phyloP scores from a whole-genome alignment of 495 filamentous ascomycete genomes.

The Penicillium mononematosum region DNA sequence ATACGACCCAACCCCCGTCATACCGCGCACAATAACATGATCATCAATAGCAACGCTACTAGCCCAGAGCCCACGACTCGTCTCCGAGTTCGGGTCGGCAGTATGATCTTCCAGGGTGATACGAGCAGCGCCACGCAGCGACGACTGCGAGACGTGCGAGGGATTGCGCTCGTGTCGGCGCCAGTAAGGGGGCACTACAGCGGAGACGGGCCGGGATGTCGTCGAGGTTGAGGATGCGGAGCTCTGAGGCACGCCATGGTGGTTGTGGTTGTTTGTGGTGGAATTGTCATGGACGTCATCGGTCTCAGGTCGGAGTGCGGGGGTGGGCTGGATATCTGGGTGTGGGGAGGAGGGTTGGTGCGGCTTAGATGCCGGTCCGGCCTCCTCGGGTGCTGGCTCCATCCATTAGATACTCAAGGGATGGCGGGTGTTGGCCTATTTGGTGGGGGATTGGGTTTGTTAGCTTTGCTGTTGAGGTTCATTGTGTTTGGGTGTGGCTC shows the following conservation, averaged over 20 bases:
- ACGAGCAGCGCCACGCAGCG: conserved; percentile 37
- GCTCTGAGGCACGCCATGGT: conserved; percentile 12
- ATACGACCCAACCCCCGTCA: conserved; percentile 65
- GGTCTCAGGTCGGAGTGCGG: conserved; percentile 8
- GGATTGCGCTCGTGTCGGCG: conserved; percentile 43
- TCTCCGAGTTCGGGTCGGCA: conserved; percentile 57
- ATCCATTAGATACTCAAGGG: conserved; percentile 45
- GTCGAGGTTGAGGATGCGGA: conserved; percentile 18
- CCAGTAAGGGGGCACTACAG: conserved; percentile 52
- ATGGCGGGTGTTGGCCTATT: neutral
- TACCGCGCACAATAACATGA: conserved; percentile 61
- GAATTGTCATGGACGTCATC: conserved; percentile 7
- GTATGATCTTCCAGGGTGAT: conserved; percentile 74
- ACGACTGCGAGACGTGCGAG: conserved; percentile 46
- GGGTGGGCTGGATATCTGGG: conserved; percentile 5
- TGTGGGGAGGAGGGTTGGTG: conserved; percentile 27
- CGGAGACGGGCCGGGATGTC: conserved; percentile 37
- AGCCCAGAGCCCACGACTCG: conserved; percentile 65
- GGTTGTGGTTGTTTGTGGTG: conserved; percentile 1
- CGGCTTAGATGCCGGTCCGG: conserved; percentile 32
- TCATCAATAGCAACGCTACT: conserved; percentile 64
- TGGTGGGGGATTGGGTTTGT: neutral
- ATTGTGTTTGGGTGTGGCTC: neutral
- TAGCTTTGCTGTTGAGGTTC: neutral
- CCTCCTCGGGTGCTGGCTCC: conserved; percentile 49